Conservation (phyloP, 2,329 filamentous ascomycete species). For the Knufia petricola region DNA sequence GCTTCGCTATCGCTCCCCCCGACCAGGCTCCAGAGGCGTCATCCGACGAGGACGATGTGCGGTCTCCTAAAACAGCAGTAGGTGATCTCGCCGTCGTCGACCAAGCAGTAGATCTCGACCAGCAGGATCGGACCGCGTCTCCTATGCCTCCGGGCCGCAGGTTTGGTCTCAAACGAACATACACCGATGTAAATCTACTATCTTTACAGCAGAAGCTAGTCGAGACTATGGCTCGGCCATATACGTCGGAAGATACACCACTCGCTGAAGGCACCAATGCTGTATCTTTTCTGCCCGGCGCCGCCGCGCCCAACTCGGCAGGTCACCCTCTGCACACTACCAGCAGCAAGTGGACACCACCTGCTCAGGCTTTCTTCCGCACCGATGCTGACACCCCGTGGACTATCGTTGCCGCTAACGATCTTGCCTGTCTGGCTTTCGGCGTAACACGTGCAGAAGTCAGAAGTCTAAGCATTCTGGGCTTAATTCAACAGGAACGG, state of each 20-base stretch:
- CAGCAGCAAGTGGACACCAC: slow-evolving; percentile 79
- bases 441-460: slow-evolving; percentile 97
- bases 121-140: slow-evolving; percentile 33
- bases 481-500: slow-evolving; percentile 85
- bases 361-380: slow-evolving; percentile 92
- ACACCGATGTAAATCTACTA: slow-evolving; percentile 69
- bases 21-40: slow-evolving; percentile 33
- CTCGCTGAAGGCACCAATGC: slow-evolving; percentile 31
- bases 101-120: slow-evolving; percentile 3
- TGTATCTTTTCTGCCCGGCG: slow-evolving; percentile 18
- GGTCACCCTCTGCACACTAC: slow-evolving; percentile 65
- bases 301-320: slow-evolving; percentile 7
- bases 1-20: slow-evolving; percentile 53
- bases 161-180: slow-evolving; percentile 70
- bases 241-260: slow-evolving; percentile 45
- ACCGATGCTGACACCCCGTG: slow-evolving; percentile 85
- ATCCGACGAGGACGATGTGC: background rate
- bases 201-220: slow-evolving; percentile 73
- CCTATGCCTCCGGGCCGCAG: slow-evolving; percentile 44
- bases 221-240: slow-evolving; percentile 77
- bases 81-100: background rate
- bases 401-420: slow-evolving; percentile 94
- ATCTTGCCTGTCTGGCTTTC: slow-evolving; percentile 93
- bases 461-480: slow-evolving; percentile 84
- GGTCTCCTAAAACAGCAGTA: background rate